Conservation (phyloP, 805 yeast genomes). For the Ogataea siamensis region DNA sequence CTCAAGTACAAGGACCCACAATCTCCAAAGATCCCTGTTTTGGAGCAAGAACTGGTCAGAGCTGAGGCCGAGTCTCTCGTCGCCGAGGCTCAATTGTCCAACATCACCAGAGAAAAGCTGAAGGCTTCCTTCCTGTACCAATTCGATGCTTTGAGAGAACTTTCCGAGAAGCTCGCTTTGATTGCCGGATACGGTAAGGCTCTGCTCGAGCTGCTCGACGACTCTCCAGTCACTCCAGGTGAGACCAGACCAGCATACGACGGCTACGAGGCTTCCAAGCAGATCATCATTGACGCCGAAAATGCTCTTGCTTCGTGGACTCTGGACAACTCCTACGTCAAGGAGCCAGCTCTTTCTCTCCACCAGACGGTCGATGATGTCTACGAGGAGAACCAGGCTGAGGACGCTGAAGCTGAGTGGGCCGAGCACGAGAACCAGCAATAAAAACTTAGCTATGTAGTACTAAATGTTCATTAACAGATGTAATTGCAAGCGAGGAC, state of each 20-base stretch:
- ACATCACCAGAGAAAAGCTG: constrained; percentile 96
- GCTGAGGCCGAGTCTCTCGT: constrained; percentile 99
- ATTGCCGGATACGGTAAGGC: constrained; percentile 99
- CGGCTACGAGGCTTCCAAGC: constrained; percentile 97
- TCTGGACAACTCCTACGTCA: constrained; percentile 89
- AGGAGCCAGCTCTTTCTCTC: constrained; percentile 81
- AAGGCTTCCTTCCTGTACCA: constrained; percentile 97
- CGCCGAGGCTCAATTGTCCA: constrained; percentile 98
- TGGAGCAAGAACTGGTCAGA: constrained; percentile 97
- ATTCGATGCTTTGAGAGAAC: constrained; percentile 92
- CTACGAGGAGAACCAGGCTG: constrained; percentile 44
- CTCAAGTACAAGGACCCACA: constrained; percentile 98
- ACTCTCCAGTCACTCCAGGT: constrained; percentile 97
- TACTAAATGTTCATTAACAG: constrained; percentile 8
- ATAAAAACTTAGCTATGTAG: constrained; percentile 8
- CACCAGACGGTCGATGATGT: constrained; percentile 70
- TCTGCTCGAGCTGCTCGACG: constrained; percentile 90
- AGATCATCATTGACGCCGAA: constrained; percentile 96
- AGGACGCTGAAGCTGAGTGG: constrained; percentile 40
- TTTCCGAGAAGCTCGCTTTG: constrained; percentile 91
- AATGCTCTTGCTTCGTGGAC: constrained; percentile 96
- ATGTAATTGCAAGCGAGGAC: too few species aligned
- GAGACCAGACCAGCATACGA: constrained; percentile 98
- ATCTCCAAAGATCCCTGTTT: constrained; percentile 90
- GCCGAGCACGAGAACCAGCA: constrained; percentile 34